These are phyloP conservation scores for Candida pini DNA, from an alignment of 805 yeast genomes.

Conservation along the genomic window DNA sequence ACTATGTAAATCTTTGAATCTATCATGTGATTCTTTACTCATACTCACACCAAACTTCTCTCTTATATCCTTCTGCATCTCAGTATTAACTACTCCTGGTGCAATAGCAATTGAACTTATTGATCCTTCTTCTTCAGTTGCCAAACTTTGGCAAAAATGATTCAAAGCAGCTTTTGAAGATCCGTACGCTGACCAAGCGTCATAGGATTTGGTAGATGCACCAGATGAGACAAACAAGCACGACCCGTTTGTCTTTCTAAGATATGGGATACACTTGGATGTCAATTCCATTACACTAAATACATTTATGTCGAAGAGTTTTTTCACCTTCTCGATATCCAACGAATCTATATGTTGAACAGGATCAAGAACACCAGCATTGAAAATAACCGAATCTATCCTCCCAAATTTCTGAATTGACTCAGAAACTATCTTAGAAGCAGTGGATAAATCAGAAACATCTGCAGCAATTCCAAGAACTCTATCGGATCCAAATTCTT, in stretches of 20 bases:
- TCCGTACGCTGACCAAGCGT: constrained; percentile 91
- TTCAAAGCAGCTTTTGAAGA: constrained; percentile 88
- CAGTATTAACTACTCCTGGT: constrained; percentile 92
- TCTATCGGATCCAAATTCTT: constrained; percentile 40
- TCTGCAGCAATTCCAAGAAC: constrained; percentile 57
- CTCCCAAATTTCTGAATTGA: constrained; percentile 49
- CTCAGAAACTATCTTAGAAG: constrained; percentile 34
- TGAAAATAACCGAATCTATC: constrained; percentile 62
- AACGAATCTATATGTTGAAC: constrained; percentile 53
- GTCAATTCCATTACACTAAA: constrained; percentile 68
- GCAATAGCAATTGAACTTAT: constrained; percentile 70
- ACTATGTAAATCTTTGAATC: constrained; percentile 60
- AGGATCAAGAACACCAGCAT: constrained; percentile 83
- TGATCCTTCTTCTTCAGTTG: constrained; percentile 62
- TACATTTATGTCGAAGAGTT: constrained; percentile 67
- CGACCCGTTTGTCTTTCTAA: constrained; percentile 52
- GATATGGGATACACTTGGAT: constrained; percentile 47
- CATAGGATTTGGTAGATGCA: constrained; percentile 60
- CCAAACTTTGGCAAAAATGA: constrained; percentile 62
- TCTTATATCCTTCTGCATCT: constrained; percentile 81
- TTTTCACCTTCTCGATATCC: constrained; percentile 52
- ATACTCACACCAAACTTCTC: constrained; percentile 53
- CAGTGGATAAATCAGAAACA: constrained; percentile 38
- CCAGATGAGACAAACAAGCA: constrained; percentile 86
- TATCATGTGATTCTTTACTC: constrained; percentile 51